A percentile compares a stretch with the other conserved stretches of the same genome.
Conservation (phyloP, 768 basidiomycete species). For the Termitomyces sp. region DNA sequence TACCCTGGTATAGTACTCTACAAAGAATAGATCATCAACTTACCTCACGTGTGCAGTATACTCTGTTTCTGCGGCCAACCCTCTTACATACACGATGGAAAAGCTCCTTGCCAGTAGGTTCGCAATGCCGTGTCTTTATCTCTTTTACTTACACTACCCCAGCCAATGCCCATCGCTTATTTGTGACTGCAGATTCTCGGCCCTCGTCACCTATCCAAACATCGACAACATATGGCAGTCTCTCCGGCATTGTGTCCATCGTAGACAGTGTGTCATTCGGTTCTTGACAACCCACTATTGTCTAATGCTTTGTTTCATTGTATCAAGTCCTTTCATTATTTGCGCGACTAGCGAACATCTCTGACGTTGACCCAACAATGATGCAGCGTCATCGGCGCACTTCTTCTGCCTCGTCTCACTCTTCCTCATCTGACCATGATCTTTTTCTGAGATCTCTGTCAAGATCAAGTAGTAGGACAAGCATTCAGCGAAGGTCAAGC, state of each 20-base stretch:
- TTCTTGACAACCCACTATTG: neutral
- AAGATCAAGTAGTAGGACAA: constrained; percentile 41
- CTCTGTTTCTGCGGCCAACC: constrained; percentile 63
- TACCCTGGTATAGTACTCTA: constrained; percentile 59
- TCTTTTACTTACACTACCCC: constrained; percentile 5
- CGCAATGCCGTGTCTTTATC: neutral
- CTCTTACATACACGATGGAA: constrained; percentile 69
- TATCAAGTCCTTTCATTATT: constrained; percentile 71
- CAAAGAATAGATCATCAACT: neutral
- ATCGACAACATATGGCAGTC: constrained; percentile 40
- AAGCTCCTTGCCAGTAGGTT: constrained; percentile 79
- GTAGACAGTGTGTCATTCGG: constrained; percentile 62
- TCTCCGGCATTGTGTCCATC: constrained; percentile 77
- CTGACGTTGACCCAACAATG: constrained; percentile 71
- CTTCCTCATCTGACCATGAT: constrained; percentile 42
- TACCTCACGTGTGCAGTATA: constrained; percentile 47
- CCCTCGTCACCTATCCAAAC: constrained; percentile 48
- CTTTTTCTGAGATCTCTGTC: constrained; percentile 36
- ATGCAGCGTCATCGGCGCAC: constrained; percentile 81
- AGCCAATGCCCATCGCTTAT: constrained; percentile 81
- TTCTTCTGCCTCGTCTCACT: constrained; percentile 65
- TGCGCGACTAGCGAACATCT: constrained; percentile 69
- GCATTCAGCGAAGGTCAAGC: constrained; percentile 31
- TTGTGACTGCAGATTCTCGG: constrained; percentile 65
- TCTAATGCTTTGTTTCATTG: constrained; percentile 1